Base-by-base conservation (phyloP, 345 rosid genomes). In the Heritiera littoralis region DNA sequence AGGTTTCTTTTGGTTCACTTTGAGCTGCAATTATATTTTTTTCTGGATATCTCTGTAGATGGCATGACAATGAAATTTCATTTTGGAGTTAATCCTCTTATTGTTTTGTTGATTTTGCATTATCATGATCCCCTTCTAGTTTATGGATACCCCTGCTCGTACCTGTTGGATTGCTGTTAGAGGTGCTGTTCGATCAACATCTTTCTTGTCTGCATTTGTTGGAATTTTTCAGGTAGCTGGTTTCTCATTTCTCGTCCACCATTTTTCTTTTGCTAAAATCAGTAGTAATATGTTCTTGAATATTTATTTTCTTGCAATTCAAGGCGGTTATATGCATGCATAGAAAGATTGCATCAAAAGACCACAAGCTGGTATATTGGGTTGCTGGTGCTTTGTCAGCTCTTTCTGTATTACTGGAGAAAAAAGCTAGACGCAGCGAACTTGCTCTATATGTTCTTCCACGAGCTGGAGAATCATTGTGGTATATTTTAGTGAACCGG, bases 321-420 rank as follows among this genome's bases (percentile, higher is more conserved):
- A 81, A 73, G 99, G 96, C 85, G 54, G 95, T 89, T 80, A 97
- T 94, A 86, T 97, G 99, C 85, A 28, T 85, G 66, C 99, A 97
- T 76, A 89, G 98, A 85, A 94, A 97, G 87, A 85, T 93, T 30
- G 92, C 97, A 72, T 79, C 88, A 15, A 87, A 79, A 79, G 99
- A 97, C 90, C 99, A 97, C 91, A 97, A 97, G 88, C 90, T 97
- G 59, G 90, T 93, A 52, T 97, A 92, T 83, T 97, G 98, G 98
- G 55, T 91, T 38, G 95, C 97, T 8, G 99, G 99, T 71, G 98
- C 92, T 86, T 46, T 87, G 67, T 81, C 99, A n/a, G 98, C 96
- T 23, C 96, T 97, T 71, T 97, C 98, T 14, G 97, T 97, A 49
- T 85, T 97, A 75, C 77, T 97, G 65, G 98, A 97, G 94, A 97